Percentiles rank a stretch among this genome's conserved stretches.
Evolutionary conservation across 2,329 filamentous ascomycete species (phyloP).

Genomic region (Cryphonectria parasitica): DNA sequence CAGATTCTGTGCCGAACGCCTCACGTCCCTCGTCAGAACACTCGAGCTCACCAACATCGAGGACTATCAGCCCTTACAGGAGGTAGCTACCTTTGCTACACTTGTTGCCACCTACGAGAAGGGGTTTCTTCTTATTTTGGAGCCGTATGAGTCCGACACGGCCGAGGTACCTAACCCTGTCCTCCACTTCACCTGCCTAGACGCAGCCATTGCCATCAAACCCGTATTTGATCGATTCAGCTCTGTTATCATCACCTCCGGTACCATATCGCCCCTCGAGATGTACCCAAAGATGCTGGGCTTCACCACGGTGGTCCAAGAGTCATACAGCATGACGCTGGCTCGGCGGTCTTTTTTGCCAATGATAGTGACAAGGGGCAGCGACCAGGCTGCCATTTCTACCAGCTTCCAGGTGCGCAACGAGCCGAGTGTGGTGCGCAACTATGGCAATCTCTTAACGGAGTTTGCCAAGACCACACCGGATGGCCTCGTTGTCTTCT

Average conservation of each 20-base stretch:
- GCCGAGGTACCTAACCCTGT: conserved; percentile 95
- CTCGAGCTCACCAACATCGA: conserved; percentile 97
- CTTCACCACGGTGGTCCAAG: conserved; percentile 89
- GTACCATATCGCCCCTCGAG: conserved; percentile 93
- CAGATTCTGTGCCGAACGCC: conserved; percentile 89
- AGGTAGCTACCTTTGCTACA: conserved; percentile 96
- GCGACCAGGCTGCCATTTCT: conserved; percentile 89
- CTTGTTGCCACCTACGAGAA: conserved; percentile 96
- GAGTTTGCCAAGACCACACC: conserved; percentile 97
- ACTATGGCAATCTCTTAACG: conserved; percentile 90
- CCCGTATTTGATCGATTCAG: conserved; percentile 97
- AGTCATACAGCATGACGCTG: conserved; percentile 97
- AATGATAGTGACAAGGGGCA: conserved; percentile 95
- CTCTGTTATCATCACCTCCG: conserved; percentile 97
- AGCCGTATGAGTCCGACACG: conserved; percentile 93
- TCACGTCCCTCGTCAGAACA: conserved; percentile 92
- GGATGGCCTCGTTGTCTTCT: conserved; percentile 98
- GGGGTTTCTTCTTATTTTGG: conserved; percentile 93
- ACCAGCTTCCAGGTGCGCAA: conserved; percentile 95
- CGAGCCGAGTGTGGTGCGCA: conserved; percentile 94
- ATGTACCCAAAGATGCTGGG: conserved; percentile 99
- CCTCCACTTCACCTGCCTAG: conserved; percentile 95
- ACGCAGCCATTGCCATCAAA: conserved; percentile 96
- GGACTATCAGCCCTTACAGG: conserved; percentile 94
- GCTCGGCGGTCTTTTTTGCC: conserved; percentile 93